These are phyloP conservation scores for Ceratocystis eucalypticola DNA, from an alignment of 2,329 filamentous ascomycete species.

Conservation along the genomic window DNA sequence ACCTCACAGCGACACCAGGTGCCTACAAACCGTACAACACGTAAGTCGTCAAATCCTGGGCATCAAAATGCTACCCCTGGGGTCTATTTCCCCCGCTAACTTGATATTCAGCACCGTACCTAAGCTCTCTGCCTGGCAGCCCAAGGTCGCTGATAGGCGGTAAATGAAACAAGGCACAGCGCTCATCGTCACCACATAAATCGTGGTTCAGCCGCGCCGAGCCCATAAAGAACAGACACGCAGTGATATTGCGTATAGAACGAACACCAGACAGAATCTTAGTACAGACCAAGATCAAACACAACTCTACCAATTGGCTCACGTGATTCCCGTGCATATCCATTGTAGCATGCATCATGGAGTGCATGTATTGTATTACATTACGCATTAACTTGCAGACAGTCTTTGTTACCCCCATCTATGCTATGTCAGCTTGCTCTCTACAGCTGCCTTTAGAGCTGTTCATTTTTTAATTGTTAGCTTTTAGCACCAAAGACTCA, in stretches of 20 bases:
- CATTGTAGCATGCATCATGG: background rate
- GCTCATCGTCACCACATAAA: background rate
- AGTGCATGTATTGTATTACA: background rate
- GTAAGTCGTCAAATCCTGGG: slow-evolving; percentile 41
- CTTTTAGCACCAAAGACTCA: background rate
- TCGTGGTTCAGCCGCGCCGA: background rate
- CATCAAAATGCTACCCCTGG: background rate
- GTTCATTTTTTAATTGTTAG: background rate
- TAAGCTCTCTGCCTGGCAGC: slow-evolving; percentile 42
- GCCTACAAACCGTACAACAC: slow-evolving; percentile 93
- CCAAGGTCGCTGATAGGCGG: slow-evolving; percentile 25
- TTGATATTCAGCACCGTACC: slow-evolving; percentile 33
- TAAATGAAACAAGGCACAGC: slow-evolving; percentile 7
- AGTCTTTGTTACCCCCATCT: background rate
- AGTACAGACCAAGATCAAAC: background rate
- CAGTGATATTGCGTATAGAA: slow-evolving; percentile 5
- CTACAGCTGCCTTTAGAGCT: slow-evolving; percentile 33
- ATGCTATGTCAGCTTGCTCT: slow-evolving; percentile 22
- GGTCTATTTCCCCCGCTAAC: background rate
- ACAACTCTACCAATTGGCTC: too few species aligned
- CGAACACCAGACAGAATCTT: background rate
- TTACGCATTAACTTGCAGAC: background rate
- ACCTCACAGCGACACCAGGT: slow-evolving; percentile 59
- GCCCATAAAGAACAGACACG: slow-evolving; percentile 12
- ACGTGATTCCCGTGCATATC: background rate